Conservation (phyloP, 495 filamentous ascomycete genomes). For the Xylaria grammica region DNA sequence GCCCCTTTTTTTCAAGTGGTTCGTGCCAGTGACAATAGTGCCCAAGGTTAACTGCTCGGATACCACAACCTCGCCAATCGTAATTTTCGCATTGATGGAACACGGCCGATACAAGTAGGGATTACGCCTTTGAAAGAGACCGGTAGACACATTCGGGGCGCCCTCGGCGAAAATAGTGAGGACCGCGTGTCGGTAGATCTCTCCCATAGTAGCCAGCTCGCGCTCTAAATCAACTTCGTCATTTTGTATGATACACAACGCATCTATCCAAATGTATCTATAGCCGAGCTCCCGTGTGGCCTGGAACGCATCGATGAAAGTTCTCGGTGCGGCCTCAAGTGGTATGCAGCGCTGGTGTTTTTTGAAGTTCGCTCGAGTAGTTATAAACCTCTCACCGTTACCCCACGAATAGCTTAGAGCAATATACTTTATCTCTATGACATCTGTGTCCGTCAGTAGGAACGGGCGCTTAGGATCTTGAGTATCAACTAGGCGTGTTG, state of each 20-base stretch:
- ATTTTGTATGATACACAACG: conserved; percentile 4
- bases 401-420: conserved; percentile 1
- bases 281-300: conserved; percentile 25
- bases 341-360: not conserved
- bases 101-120: not conserved
- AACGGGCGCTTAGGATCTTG: not conserved
- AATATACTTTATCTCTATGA: not conserved
- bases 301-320: conserved; percentile 14
- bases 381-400: not conserved
- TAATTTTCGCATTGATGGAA: not conserved
- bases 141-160: not conserved
- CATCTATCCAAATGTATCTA: conserved; percentile 28
- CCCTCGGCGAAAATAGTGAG: conserved; percentile 11
- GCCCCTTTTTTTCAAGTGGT: conserved; percentile 20
- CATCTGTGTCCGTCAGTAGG: not conserved
- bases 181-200: conserved; percentile 18
- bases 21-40: not conserved
- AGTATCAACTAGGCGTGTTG: not conserved
- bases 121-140: conserved; percentile 1
- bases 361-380: not conserved
- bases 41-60: not conserved
- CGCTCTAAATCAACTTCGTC: conserved; percentile 17
- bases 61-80: not conserved
- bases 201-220: conserved; percentile 10
- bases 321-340: not conserved